Evolutionary conservation across 805 yeast species (phyloP).

Genomic region (Wickerhamomyces alni): DNA sequence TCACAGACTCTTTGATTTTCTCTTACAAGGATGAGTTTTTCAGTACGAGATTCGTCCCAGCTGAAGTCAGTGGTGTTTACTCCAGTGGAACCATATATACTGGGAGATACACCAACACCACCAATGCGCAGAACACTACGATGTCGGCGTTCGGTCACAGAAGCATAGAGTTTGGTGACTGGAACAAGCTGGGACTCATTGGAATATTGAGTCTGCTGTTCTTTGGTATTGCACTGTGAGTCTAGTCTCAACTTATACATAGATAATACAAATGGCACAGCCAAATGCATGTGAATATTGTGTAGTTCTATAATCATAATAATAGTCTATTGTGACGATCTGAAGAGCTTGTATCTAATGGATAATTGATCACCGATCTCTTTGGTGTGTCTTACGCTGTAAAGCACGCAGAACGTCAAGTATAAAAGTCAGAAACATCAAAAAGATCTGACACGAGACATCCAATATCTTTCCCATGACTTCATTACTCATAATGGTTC

Average conservation of each 20-base stretch:
- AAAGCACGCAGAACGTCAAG: not conserved
- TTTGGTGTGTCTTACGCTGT: too few species aligned
- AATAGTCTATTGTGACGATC: too few species aligned
- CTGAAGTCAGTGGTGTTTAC: conserved; percentile 9
- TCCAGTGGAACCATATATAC: conserved; percentile 12
- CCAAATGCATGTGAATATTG: too few species aligned
- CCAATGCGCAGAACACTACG: conserved; percentile 2
- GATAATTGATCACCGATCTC: too few species aligned
- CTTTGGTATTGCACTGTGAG: not conserved
- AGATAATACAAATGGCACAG: too few species aligned
- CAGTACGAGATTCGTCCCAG: conserved; percentile 2
- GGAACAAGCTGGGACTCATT: not conserved
- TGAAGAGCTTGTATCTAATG: too few species aligned
- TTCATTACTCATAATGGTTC: not conserved
- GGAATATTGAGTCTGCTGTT: not conserved
- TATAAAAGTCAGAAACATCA: not conserved
- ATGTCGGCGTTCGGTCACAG: not conserved
- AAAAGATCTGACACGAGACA: not conserved
- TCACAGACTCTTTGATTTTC: conserved; percentile 14
- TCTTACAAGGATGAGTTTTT: not conserved
- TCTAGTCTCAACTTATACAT: too few species aligned
- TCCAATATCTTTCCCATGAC: not conserved
- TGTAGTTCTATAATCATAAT: too few species aligned
- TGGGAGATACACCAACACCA: conserved; percentile 8
- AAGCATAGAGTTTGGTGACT: not conserved